phyloP scores from a whole-genome alignment of 345 rosid genomes.

The Brassica juncea region DNA sequence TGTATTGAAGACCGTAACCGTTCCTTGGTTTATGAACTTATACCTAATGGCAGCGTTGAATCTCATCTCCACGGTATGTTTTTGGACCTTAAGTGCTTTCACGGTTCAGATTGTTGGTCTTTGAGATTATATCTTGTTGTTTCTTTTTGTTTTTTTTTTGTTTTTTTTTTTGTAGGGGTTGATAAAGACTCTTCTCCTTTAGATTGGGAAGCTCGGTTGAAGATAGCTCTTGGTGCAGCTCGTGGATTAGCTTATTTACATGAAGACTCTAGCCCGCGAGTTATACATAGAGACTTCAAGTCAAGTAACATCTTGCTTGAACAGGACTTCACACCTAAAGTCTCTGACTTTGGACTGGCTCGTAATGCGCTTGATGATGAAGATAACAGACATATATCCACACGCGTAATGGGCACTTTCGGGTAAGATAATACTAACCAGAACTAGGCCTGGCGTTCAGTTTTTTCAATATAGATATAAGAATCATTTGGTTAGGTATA shows the following conservation, averaged over 20 bases:
- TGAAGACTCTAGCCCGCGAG: constrained; percentile 93
- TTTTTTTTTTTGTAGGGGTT: constrained; percentile 45
- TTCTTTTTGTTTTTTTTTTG: background rate
- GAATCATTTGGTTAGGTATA: too few species aligned
- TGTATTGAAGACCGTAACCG: constrained; percentile 81
- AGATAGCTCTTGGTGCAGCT: constrained; percentile 58
- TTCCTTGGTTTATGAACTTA: constrained; percentile 86
- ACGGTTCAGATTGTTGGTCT: background rate
- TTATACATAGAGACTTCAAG: constrained; percentile 96
- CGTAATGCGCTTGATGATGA: constrained; percentile 81
- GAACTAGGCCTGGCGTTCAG: background rate
- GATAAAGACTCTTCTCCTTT: constrained; percentile 76
- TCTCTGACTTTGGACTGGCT: constrained; percentile 94
- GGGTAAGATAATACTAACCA: constrained; percentile 52
- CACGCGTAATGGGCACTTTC: constrained; percentile 97
- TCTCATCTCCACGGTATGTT: constrained; percentile 87
- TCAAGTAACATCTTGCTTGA: constrained; percentile 92
- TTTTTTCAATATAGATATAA: too few species aligned
- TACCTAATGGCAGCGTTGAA: constrained; percentile 95
- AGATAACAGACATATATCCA: constrained; percentile 84
- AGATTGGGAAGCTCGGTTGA: constrained; percentile 84
- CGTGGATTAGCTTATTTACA: constrained; percentile 73
- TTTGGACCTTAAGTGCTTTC: background rate
- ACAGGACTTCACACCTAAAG: constrained; percentile 89
- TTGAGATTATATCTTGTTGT: constrained; percentile 1